Base-by-base conservation (phyloP, 2,329 filamentous ascomycete genomes). In the Botrytis tulipae region DNA sequence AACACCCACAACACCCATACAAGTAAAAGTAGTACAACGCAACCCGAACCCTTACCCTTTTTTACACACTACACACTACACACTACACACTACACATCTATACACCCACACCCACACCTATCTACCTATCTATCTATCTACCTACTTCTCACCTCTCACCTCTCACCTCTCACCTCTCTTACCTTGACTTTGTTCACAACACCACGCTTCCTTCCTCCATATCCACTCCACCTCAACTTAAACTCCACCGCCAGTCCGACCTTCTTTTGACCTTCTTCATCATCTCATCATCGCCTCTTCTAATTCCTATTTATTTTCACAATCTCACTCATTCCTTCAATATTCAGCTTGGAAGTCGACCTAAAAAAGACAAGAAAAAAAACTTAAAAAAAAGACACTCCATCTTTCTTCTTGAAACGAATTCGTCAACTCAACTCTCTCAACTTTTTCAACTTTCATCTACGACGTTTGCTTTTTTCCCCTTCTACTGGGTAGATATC, bases 211-310 rank as follows among this genome's bases (percentile, higher is more conserved):
- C 35, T 68, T 68, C 46, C 48, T 68, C 16, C 54, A n/a, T 60
- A 44, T 40, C 60, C 60, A 63, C 70, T 59, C 60, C 60, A 63
- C 70, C 46, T 37, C 60, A 20, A 71, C 44, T 37, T 46, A 22
- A 51, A 44, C 61, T 57, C 46, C 61, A 72, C 70, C 60, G 63
- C 54, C 60, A 66, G 46, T 48, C 61, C 65, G 35, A 61, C 71
- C 57, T 62, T 62, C 51, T 57, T 66, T 66, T 54, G 35, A 10
- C n/a, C 60, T 66, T 66, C 60, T 63, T 20, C 42, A 44, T 70
- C 37, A 54, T 51, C 59, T 37, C n/a, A 35, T 29, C 32, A 29
- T 40, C 44, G 42, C 69, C 59, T 16, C 44, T 60, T 40, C 32
- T 62, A 14, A 51, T n/a, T 66, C 2, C 51, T 57, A 66, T 29